Evolutionary conservation across 163 green algal genomes (phyloP), one percentile per base, ranked within the genome.

Genomic region (Chlorella variabilis): DNA sequence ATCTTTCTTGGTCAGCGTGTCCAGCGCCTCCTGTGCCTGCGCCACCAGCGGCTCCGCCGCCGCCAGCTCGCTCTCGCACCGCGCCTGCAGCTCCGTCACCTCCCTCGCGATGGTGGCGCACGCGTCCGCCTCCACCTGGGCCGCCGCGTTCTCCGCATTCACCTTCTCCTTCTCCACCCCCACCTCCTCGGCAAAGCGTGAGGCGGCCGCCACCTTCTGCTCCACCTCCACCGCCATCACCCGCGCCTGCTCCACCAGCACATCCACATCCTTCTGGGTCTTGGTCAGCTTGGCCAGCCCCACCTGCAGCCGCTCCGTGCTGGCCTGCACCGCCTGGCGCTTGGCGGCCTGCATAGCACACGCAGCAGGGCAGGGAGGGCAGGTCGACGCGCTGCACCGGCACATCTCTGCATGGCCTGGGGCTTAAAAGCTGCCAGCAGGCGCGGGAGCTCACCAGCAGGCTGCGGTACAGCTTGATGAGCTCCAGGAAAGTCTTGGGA

Each of bases 401-500:
- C n/a, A n/a, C n/a, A n/a, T n/a, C n/a, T n/a, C n/a, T n/a, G n/a
- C n/a, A n/a, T n/a, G n/a, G n/a, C n/a, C n/a, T n/a, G n/a, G n/a
- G n/a, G n/a, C n/a, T n/a, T n/a, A n/a, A n/a, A n/a, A 69, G 67
- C 62, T 29, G 59, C 17, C 41, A 21, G 42, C n/a, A n/a, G 51
- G 21, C n/a, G n/a, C n/a, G n/a, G n/a, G n/a, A n/a, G n/a, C n/a
- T n/a, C 71, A 67, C 86, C 58, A 97, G 90, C 85, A 97, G 84
- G 45, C 34, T 70, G 80, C 95, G 94, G 89, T 96, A 98, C 34
- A 97, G 83, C 11, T 87, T 77, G 80, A 98, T 97, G 66, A 98
- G 90, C 87, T 97, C 93, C 66, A 98, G 87, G 88, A 97, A 98
- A 17, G 90, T 94, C 89, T 98, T 98, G 56, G 95, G 94, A 17